Evolutionary conservation across 768 basidiomycete genomes (phyloP).

Genomic region (Suillus hirtellus): DNA sequence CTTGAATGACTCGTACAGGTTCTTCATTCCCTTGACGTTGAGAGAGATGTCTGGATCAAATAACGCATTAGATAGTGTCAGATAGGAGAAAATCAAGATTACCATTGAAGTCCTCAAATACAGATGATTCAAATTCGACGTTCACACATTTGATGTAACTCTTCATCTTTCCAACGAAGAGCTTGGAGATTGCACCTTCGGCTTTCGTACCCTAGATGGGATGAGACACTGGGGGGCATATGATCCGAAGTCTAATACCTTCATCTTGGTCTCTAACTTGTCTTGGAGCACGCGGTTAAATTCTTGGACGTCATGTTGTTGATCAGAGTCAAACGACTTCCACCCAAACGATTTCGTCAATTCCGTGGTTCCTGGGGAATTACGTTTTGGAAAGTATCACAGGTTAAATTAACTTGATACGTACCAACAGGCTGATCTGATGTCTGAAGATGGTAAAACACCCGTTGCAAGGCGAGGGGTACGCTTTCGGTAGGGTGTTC

Average conservation of each 20-base stretch:
- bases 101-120: conserved; percentile 97
- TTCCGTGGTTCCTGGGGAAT: conserved; percentile 82
- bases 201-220: conserved; percentile 79
- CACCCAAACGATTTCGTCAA: conserved; percentile 99
- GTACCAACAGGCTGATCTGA: conserved; percentile 95
- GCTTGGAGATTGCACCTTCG: conserved; percentile 90
- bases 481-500: conserved; percentile 94
- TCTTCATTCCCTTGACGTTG: conserved; percentile 99
- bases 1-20: conserved; percentile 93
- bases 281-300: conserved; percentile 97
- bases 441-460: conserved; percentile 97
- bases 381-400: neutral
- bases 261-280: conserved; percentile 99
- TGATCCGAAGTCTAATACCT: conserved; percentile 50
- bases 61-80: neutral
- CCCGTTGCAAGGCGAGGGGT: conserved; percentile 90
- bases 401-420: conserved; percentile 26
- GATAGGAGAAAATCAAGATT: neutral
- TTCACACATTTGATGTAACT: conserved; percentile 99
- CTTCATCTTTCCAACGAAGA: conserved; percentile 99
- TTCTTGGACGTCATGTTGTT: conserved; percentile 99
- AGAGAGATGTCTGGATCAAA: conserved; percentile 82
- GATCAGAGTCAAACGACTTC: conserved; percentile 98
- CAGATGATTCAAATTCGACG: conserved; percentile 93
- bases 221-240: conserved; percentile 11